These are phyloP conservation scores for Orbilia brochopaga DNA, from an alignment of 2,329 filamentous ascomycete genomes.

Conservation along the genomic window DNA sequence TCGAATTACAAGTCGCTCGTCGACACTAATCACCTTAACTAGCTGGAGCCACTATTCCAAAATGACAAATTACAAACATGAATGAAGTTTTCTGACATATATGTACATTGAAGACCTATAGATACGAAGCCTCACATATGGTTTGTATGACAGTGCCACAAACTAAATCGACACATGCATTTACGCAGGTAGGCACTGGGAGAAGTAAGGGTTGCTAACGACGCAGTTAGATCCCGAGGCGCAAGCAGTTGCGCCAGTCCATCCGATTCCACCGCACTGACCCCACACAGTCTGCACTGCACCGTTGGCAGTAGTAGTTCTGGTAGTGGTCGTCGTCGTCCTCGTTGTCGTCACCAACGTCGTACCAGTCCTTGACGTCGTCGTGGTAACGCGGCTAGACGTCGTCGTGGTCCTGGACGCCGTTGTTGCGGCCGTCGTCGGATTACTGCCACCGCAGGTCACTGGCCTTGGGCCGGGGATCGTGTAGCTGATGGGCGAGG, in stretches of 20 bases:
- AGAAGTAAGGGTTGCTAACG: constrained; percentile 36
- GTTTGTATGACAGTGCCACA: too few species aligned
- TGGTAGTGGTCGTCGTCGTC: constrained; percentile 11
- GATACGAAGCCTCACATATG: too few species aligned
- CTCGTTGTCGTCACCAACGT: background rate
- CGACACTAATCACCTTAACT: too few species aligned
- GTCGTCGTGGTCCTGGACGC: background rate
- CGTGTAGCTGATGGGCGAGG: constrained; percentile 57
- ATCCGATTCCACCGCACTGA: constrained; percentile 47
- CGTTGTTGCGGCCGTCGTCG: constrained; percentile 22
- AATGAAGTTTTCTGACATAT: too few species aligned
- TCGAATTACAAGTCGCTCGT: background rate
- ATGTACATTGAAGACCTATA: too few species aligned
- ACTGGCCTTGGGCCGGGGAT: constrained; percentile 59
- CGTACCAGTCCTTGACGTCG: background rate
- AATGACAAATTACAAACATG: too few species aligned
- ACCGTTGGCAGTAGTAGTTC: constrained; percentile 10
- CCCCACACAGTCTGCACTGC: constrained; percentile 17
- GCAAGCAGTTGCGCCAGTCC: constrained; percentile 40
- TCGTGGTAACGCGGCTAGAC: background rate
- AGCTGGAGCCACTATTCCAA: too few species aligned
- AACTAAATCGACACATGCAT: background rate
- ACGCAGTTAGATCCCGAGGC: constrained; percentile 30
- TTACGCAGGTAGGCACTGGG: constrained; percentile 29
- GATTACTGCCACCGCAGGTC: constrained; percentile 45